Conservation (phyloP, 2,329 filamentous ascomycete genomes). For the Fusarium sterilihyphosum region DNA sequence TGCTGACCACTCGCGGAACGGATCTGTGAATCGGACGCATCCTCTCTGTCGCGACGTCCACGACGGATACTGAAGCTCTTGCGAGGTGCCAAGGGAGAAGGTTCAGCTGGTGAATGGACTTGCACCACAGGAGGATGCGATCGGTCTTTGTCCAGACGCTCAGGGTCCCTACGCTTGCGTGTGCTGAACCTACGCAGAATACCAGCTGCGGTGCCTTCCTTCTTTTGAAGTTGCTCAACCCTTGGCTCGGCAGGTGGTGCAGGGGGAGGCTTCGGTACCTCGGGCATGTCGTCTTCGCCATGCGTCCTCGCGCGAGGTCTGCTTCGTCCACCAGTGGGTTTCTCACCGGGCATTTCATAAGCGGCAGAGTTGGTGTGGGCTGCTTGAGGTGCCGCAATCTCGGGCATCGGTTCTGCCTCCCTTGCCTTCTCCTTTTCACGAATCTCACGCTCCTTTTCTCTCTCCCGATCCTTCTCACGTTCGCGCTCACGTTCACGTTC, state of each 20-base stretch:
- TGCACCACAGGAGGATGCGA: conserved; percentile 79
- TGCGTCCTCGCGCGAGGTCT: conserved; percentile 90
- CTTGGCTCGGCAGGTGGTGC: conserved; percentile 62
- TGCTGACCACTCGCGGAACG: conserved; percentile 73
- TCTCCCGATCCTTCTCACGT: conserved; percentile 24
- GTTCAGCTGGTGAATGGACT: conserved; percentile 80
- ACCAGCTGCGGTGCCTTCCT: conserved; percentile 87
- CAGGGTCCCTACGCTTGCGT: conserved; percentile 75
- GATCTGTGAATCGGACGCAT: conserved; percentile 56
- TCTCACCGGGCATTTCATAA: conserved; percentile 91
- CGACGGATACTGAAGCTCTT: conserved; percentile 89
- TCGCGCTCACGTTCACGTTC: conserved; percentile 47
- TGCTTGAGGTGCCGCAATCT: conserved; percentile 82
- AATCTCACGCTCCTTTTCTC: conserved; percentile 30
- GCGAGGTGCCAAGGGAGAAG: conserved; percentile 67
- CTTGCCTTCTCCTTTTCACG: conserved; percentile 46
- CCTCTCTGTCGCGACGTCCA: conserved; percentile 64
- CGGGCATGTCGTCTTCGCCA: conserved; percentile 88
- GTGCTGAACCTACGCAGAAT: conserved; percentile 92
- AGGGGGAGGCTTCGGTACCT: conserved; percentile 54
- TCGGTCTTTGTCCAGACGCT: conserved; percentile 69
- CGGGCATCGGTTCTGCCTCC: conserved; percentile 67
- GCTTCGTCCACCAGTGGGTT: conserved; percentile 82
- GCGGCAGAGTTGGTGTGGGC: conserved; percentile 87
- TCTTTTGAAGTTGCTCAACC: conserved; percentile 72